Evolutionary conservation across 1,139 yeast species (phyloP), one percentile per base, ranked within the genome.

Genomic region (Ogataea hybrid): DNA sequence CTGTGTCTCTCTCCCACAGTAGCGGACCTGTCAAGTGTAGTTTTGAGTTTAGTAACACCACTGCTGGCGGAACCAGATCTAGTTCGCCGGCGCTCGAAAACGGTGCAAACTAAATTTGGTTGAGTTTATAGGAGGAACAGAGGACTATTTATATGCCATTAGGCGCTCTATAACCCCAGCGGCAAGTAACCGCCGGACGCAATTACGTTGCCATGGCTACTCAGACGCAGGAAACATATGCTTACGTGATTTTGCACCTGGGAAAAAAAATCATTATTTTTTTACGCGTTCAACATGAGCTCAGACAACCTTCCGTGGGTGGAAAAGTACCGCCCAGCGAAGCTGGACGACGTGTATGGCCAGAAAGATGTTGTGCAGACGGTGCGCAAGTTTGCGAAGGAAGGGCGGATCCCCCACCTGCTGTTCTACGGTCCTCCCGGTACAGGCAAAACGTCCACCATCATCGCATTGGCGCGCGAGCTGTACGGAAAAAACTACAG

Each of bases 381-480:
- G 11, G 88, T 92, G 15, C 77, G 89, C 35, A 84, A 81, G 61
- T 90, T 94, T 62, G 90, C 90, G 15, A 77, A 79, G 48, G 86
- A 84, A 47, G 92, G 95, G 10, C 78, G 79, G 55, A 70, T 92
- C 38, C 98, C 98, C 2, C 97, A 90, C 65, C 66, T 90, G 49
- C 68, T 90, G 36, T 90, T 92, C 63, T 90, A 92, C 62, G 98
- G 98, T 0, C 97, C 97, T 0, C 97, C 98, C 18, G 98, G 98
- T 20, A 90, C 97, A 0, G 98, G 98, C 50, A 92, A 92, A 62
- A 92, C 98, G 0, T 87, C 96, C 1, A 90, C 97, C 1, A 86
- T 92, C 48, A 76, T 86, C 27, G 97, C 97, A 0, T 67, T 92
- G 46, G 97, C 98, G 2, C 71, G 79, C 41, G 96, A 90, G 58